These are phyloP conservation scores for Podospora anserina DNA, from an alignment of 495 filamentous ascomycete genomes.

Conservation along the genomic window DNA sequence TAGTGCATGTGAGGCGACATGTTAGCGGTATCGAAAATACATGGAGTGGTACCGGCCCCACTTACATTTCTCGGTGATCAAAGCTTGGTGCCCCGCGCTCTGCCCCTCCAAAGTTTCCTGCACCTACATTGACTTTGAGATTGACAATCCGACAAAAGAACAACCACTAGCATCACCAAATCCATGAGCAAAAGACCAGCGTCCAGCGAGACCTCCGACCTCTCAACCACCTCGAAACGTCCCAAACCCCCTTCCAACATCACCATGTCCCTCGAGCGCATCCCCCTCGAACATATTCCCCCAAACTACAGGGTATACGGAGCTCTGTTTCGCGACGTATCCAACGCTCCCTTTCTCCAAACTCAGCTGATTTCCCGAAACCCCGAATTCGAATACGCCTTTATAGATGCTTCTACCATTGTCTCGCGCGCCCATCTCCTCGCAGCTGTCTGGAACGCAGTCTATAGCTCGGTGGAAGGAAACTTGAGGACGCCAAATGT, in stretches of 20 bases:
- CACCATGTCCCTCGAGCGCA: conserved; percentile 42
- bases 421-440: conserved; percentile 65
- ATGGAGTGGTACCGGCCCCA: background rate
- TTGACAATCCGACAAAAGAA: background rate
- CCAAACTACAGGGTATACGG: conserved; percentile 62
- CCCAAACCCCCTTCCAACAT: background rate
- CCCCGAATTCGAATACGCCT: conserved; percentile 82
- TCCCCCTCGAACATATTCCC: conserved; percentile 70
- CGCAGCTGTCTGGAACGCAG: conserved; percentile 73
- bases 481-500: conserved; percentile 78
- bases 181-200: background rate
- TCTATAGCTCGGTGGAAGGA: conserved; percentile 57
- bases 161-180: background rate
- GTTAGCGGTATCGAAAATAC: too few species aligned
- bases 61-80: background rate
- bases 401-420: conserved; percentile 78
- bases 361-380: conserved; percentile 79
- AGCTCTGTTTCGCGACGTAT: conserved; percentile 68
- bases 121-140: background rate
- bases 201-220: background rate
- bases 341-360: conserved; percentile 72
- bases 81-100: conserved; percentile 9
- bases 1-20: too few species aligned
- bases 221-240: background rate
- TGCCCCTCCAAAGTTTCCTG: conserved; percentile 11